A percentile compares a stretch with the other conserved stretches of the same genome.
Evolutionary conservation across 176 grass and related monocot genomes (phyloP).

Genomic region (Cenchrus fungigraminus): DNA sequence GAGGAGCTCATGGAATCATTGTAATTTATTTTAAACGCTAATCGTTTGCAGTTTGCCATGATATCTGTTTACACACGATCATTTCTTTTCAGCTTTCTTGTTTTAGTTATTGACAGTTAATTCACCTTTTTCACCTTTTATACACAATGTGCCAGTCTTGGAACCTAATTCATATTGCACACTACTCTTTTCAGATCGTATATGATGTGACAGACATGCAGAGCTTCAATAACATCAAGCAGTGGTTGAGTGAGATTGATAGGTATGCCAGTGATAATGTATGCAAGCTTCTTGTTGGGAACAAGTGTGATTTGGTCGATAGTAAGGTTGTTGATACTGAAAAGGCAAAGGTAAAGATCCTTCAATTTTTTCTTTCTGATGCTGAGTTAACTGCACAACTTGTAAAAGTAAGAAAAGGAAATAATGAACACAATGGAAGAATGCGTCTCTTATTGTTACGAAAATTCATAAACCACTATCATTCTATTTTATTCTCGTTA

Average conservation of each 20-base stretch:
- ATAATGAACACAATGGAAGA: background rate
- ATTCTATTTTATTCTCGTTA: background rate
- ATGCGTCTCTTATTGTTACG: background rate
- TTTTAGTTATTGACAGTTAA: background rate
- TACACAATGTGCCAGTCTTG: background rate
- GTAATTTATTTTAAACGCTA: conserved; percentile 41
- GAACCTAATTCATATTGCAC: conserved; percentile 6
- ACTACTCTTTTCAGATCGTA: conserved; percentile 61
- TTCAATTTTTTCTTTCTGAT: background rate
- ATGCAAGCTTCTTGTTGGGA: conserved; percentile 97
- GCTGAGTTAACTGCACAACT: background rate
- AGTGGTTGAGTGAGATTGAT: conserved; percentile 95
- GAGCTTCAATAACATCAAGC: conserved; percentile 94
- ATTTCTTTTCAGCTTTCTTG: background rate
- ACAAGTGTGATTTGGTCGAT: conserved; percentile 89
- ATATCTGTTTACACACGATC: background rate
- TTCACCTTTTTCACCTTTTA: background rate
- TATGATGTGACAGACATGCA: conserved; percentile 90
- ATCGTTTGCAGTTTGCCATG: conserved; percentile 19
- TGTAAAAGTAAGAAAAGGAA: background rate
- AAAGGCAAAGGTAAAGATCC: conserved; percentile 70
- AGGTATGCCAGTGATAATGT: conserved; percentile 94
- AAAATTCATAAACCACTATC: background rate
- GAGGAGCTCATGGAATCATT: conserved; percentile 98
- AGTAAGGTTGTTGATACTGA: conserved; percentile 87